Percentiles rank a stretch among this genome's conserved stretches.
These are phyloP conservation scores for Trematosphaeria pertusa DNA, from an alignment of 2,329 filamentous ascomycete genomes.

Conservation along the genomic window DNA sequence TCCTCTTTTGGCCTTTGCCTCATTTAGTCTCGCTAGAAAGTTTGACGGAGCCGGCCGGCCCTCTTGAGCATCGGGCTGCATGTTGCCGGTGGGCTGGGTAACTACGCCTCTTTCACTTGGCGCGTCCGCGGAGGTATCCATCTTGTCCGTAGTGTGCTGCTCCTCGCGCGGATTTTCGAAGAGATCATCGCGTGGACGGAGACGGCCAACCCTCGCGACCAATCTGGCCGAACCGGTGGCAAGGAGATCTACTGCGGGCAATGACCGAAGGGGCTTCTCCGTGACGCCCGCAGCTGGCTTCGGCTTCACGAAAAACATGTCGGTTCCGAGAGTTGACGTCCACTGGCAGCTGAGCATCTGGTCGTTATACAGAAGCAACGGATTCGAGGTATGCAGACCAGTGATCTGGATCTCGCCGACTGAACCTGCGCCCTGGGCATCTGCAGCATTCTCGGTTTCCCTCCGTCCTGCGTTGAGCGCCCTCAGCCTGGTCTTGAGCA, in stretches of 20 bases:
- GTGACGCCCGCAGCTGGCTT: slow-evolving; percentile 20
- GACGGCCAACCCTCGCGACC: slow-evolving; percentile 68
- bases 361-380: slow-evolving; percentile 80
- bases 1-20: slow-evolving; percentile 51
- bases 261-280: slow-evolving; percentile 55
- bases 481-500: slow-evolving; percentile 38
- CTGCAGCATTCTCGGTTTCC: slow-evolving; percentile 20
- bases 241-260: slow-evolving; percentile 71
- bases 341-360: slow-evolving; percentile 81
- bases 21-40: slow-evolving; percentile 51
- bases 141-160: slow-evolving; percentile 9
- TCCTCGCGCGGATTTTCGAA: slow-evolving; percentile 14
- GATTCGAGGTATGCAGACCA: slow-evolving; percentile 78
- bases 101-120: background rate
- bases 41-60: slow-evolving; percentile 34
- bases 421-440: slow-evolving; percentile 20
- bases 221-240: slow-evolving; percentile 75
- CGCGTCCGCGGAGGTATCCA: slow-evolving; percentile 3
- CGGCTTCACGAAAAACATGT: slow-evolving; percentile 70
- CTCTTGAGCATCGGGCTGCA: slow-evolving; percentile 4
- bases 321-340: slow-evolving; percentile 84
- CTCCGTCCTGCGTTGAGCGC: slow-evolving; percentile 33
- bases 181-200: slow-evolving; percentile 50
- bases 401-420: slow-evolving; percentile 73
- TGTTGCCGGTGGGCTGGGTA: slow-evolving; percentile 1